phyloP scores from a whole-genome alignment of 2,329 filamentous ascomycete species.

The Corinectria fuckeliana region DNA sequence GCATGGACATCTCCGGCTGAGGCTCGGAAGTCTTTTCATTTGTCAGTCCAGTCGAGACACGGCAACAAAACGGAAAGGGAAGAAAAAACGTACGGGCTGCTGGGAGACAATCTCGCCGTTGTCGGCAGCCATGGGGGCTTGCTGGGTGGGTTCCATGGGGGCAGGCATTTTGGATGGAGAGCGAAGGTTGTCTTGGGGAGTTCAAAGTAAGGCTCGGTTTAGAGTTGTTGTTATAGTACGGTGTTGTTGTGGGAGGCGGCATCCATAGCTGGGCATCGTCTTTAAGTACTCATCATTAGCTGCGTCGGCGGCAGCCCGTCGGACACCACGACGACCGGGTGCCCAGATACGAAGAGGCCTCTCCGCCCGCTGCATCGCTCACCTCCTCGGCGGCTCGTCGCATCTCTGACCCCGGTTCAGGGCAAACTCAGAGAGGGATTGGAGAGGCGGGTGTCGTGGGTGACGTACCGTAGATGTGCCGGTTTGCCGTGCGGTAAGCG shows the following conservation, averaged over 20 bases:
- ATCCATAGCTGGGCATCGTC: conserved; percentile 17
- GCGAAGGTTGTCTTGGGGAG: neutral
- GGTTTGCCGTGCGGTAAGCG: conserved; percentile 17
- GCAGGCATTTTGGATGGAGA: conserved; percentile 46
- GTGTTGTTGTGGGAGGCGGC: conserved; percentile 16
- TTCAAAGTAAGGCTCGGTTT: conserved; percentile 18
- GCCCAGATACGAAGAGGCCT: conserved; percentile 10
- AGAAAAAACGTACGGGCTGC: conserved; percentile 47
- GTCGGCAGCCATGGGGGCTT: conserved; percentile 51
- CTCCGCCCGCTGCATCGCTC: neutral
- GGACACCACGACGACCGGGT: neutral
- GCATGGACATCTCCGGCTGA: conserved; percentile 51
- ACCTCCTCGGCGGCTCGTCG: neutral
- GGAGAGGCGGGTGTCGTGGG: neutral
- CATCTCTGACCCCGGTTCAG: neutral
- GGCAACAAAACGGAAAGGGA: neutral
- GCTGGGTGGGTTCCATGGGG: conserved; percentile 50
- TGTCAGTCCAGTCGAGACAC: neutral
- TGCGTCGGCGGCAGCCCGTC: conserved; percentile 5
- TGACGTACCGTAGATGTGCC: conserved; percentile 20
- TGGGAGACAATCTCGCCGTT: conserved; percentile 46
- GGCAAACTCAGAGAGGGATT: neutral
- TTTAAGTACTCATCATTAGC: conserved; percentile 27
- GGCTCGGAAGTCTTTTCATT: conserved; percentile 45
- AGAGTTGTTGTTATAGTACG: conserved; percentile 22